Percentiles rank a stretch among this genome's conserved stretches.
Conservation (phyloP, 139 green algal genomes). For the Coelastrella sp. region DNA sequence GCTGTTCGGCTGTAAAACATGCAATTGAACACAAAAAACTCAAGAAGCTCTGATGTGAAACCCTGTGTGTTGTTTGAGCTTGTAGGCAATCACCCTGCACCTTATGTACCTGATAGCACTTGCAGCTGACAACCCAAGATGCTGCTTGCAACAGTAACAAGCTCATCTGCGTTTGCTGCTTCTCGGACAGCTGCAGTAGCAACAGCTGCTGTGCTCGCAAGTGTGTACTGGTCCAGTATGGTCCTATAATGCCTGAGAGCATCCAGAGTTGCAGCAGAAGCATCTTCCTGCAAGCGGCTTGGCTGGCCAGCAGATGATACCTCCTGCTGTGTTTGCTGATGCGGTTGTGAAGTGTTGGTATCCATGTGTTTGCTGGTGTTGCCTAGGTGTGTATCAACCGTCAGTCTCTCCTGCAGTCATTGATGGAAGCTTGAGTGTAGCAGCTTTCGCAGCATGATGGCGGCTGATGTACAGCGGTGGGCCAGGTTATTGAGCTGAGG, state of each 20-base stretch:
- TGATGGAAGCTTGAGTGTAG: no score
- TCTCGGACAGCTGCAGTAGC: slow-evolving; percentile 28
- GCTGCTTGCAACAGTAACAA: background rate
- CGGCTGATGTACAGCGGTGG: no score
- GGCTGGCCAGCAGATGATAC: background rate
- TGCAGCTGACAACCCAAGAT: background rate
- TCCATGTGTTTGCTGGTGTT: background rate
- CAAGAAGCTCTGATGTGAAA: background rate
- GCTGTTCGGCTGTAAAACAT: no score
- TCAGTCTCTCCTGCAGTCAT: slow-evolving; percentile 2
- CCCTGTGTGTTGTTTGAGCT: background rate
- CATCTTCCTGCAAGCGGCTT: background rate
- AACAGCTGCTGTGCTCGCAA: background rate
- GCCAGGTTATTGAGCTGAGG: no score
- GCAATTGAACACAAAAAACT: no score
- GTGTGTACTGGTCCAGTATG: background rate
- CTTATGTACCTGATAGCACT: slow-evolving; percentile 16
- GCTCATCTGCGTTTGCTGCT: background rate
- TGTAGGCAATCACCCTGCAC: background rate
- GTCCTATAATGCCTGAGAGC: background rate
- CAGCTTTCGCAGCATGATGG: no score
- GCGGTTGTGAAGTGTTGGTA: background rate
- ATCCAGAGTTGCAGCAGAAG: slow-evolving; percentile 6
- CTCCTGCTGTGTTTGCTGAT: background rate
- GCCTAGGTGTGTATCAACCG: slow-evolving; percentile 18